A percentile compares a stretch with the other conserved stretches of the same genome.
phyloP scores from a whole-genome alignment of 257 asterid species.

The Penstemon eatonii region DNA sequence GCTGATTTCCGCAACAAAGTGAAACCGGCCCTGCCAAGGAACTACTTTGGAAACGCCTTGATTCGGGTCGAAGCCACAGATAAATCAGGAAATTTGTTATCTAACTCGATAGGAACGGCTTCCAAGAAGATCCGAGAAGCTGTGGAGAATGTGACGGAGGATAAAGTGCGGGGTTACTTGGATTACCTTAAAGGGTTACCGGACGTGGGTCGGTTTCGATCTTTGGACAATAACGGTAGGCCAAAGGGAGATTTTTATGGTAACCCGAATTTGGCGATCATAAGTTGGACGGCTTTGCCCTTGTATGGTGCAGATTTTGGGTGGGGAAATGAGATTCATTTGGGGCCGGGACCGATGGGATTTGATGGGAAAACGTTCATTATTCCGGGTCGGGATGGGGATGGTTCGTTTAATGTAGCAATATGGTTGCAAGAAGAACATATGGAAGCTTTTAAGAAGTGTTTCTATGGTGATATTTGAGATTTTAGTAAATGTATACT shows the following conservation, averaged over 20 bases:
- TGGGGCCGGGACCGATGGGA: constrained; percentile 74
- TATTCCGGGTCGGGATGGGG: constrained; percentile 52
- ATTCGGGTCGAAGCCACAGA: constrained; percentile 63
- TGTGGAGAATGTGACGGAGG: constrained; percentile 50
- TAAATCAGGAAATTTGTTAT: constrained; percentile 42
- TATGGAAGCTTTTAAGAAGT: constrained; percentile 56
- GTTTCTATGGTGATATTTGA: constrained; percentile 44
- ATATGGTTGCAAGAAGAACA: constrained; percentile 69
- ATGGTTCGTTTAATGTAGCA: constrained; percentile 59
- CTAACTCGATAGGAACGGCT: constrained; percentile 38
- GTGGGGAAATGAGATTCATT: constrained; percentile 69
- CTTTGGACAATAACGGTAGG: constrained; percentile 49
- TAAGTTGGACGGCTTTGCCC: constrained; percentile 72
- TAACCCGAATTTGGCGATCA: constrained; percentile 68
- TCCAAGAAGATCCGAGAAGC: constrained; percentile 51
- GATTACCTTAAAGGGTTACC: constrained; percentile 57
- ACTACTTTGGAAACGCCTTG: constrained; percentile 77
- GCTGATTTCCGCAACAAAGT: constrained; percentile 64
- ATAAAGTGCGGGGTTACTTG: constrained; percentile 51
- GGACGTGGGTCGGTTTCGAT: constrained; percentile 56
- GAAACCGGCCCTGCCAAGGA: constrained; percentile 58
- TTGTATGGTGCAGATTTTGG: constrained; percentile 74
- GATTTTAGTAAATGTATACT: neutral
- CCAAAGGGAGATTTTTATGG: constrained; percentile 63
- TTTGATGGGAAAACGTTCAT: constrained; percentile 75